Base-by-base conservation (phyloP, 2,329 filamentous ascomycete species). In the Colletotrichum falcatum region DNA sequence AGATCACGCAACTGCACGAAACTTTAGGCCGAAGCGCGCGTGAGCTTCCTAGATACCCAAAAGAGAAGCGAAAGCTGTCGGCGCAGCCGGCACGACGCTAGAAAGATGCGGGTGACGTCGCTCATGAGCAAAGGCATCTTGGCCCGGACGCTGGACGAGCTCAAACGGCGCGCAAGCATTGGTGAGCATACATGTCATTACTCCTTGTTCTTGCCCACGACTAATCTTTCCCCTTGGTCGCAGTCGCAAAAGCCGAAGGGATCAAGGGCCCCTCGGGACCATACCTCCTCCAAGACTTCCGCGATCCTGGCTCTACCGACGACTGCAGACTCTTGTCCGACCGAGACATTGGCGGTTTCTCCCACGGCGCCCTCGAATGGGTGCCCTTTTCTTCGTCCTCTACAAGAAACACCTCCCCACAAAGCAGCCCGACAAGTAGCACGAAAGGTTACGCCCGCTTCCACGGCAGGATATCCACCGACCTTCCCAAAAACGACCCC, bases 391-490 rank as follows among this genome's bases (percentile, higher is more conserved):
- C 71, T 55, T 56, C 73, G 9, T 66, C 77, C 3, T 46, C 72
- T 14, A 16, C 73, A 39, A 18, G 72, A 2, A 62, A 65, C 26
- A 73, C 68, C 66, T 67, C 72, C 48, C 61, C 70, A 67, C 39
- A 71, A 59, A 49, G 33, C 64, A 56, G 12, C 18, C 20, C 54
- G n/a, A 30, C 63, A 23, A 58, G 72, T 16, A 35, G 53, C 33
- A 77, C 79, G 54, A 39, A 75, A 26, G 76, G 79, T 37, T 93
- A 97, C 81, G 90, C 91, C 23, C 89, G 92, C 71, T 99, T 98
- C 83, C 90, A 95, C 82, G 96, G 96, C 73, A 89, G 80, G 66
- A 98, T 99, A 78, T 97, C 94, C 2, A 97, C 92, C 16, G 89
- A 93, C 66, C 88, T 99, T 1, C 96, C 96, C 0, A 82, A 84